A percentile compares a stretch with the other conserved stretches of the same genome.
Conservation (phyloP, 768 basidiomycete species). For the Boletus rubropictus region DNA sequence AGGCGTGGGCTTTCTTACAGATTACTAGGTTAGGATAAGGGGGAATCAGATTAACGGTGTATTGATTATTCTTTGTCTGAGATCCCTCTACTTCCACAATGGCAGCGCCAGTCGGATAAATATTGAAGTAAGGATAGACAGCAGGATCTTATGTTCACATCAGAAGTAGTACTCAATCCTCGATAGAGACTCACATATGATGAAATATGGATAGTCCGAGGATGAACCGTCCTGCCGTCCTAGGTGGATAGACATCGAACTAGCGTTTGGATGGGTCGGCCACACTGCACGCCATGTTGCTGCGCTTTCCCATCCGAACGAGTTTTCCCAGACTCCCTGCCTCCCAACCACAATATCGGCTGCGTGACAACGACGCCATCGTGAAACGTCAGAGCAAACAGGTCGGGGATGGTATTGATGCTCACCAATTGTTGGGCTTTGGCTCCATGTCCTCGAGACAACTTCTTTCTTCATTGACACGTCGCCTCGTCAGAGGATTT, state of each 20-base stretch:
- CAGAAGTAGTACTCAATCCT: conserved; percentile 1
- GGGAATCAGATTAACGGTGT: conserved; percentile 6
- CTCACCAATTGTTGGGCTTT: conserved; percentile 1
- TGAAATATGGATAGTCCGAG: conserved; percentile 21
- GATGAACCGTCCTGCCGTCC: conserved; percentile 4
- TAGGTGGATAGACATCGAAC: neutral
- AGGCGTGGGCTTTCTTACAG: conserved; percentile 25
- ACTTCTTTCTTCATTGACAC: too few species aligned
- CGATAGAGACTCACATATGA: conserved; percentile 23
- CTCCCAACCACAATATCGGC: conserved; percentile 38
- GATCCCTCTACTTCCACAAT: neutral
- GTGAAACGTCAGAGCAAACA: conserved; percentile 27
- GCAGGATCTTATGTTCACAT: conserved; percentile 34
- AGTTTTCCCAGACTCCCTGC: conserved; percentile 37
- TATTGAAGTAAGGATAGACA: conserved; percentile 37
- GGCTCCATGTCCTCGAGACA: too few species aligned
- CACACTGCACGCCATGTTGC: conserved; percentile 17
- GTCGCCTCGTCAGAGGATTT: too few species aligned
- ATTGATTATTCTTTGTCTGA: neutral
- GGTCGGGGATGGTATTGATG: neutral
- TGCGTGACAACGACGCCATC: too few species aligned
- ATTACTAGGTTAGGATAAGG: conserved; percentile 34
- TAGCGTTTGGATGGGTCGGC: conserved; percentile 5
- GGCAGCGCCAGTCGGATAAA: conserved; percentile 30
- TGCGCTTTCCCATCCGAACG: conserved; percentile 17